A percentile compares a stretch with the other conserved stretches of the same genome.
Evolutionary conservation across 2,329 filamentous ascomycete species (phyloP).

Genomic region (Ophiostoma perfectum): DNA sequence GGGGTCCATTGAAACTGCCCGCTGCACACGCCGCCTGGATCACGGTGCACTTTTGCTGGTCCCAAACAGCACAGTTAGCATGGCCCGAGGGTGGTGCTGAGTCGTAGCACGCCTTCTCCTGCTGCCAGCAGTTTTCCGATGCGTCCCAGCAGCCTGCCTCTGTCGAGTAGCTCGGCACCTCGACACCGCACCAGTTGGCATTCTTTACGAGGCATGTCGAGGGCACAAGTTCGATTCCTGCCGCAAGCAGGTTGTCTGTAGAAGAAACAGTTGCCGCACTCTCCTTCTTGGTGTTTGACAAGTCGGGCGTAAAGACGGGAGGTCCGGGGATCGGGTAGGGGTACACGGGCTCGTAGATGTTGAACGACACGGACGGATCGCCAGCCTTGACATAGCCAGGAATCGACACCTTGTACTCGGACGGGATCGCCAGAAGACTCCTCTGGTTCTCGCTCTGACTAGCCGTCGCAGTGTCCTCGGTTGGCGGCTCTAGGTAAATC

Average conservation of each 20-base stretch:
- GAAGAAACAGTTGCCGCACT: neutral
- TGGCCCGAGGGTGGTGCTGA: constrained; percentile 54
- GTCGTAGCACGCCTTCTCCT: constrained; percentile 56
- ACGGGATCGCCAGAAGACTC: constrained; percentile 41
- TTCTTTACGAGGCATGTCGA: constrained; percentile 56
- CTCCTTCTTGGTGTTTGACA: constrained; percentile 16
- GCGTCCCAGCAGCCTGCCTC: constrained; percentile 57
- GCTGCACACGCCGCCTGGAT: constrained; percentile 42
- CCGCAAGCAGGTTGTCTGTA: constrained; percentile 19
- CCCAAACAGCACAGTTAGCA: constrained; percentile 56
- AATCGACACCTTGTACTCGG: constrained; percentile 52
- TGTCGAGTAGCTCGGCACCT: constrained; percentile 52
- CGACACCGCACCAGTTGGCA: constrained; percentile 65
- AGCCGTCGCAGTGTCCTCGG: constrained; percentile 27
- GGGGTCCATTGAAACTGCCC: constrained; percentile 44
- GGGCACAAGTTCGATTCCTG: constrained; percentile 47
- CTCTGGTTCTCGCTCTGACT: constrained; percentile 37
- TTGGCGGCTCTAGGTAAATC: constrained; percentile 49
- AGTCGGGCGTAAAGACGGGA: constrained; percentile 43
- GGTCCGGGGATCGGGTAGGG: constrained; percentile 58
- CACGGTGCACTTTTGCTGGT: constrained; percentile 54
- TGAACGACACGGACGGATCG: constrained; percentile 54
- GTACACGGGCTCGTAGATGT: constrained; percentile 49
- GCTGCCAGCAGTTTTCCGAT: constrained; percentile 52
- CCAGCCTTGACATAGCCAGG: constrained; percentile 57